These are phyloP conservation scores for Ganoderma sinense DNA, from an alignment of 1,284 basidiomycete genomes.

Conservation along the genomic window DNA sequence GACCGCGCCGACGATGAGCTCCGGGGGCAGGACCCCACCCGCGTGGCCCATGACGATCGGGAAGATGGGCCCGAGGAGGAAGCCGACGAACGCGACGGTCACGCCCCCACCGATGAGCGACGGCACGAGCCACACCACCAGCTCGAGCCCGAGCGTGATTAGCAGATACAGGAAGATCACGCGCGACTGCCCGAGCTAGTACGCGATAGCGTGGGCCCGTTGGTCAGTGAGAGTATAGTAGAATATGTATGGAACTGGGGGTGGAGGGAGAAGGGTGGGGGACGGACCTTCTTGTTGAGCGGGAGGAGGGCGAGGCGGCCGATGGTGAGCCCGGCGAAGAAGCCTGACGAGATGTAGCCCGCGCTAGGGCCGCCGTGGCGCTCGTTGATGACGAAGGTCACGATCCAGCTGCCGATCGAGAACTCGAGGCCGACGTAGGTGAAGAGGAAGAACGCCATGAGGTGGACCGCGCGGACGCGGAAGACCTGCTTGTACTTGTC, in stretches of 20 bases:
- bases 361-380: slow-evolving; percentile 53
- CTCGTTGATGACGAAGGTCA: slow-evolving; percentile 53
- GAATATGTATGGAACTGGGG: too few species aligned
- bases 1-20: slow-evolving; percentile 59
- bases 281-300: slow-evolving; percentile 53
- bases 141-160: slow-evolving; percentile 51
- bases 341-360: slow-evolving; percentile 58
- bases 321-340: slow-evolving; percentile 54
- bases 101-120: slow-evolving; percentile 59
- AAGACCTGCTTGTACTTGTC: slow-evolving; percentile 49
- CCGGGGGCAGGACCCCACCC: slow-evolving; percentile 53
- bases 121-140: slow-evolving; percentile 66
- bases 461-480: slow-evolving; percentile 45
- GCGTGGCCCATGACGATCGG: slow-evolving; percentile 62
- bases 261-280: too few species aligned
- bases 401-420: slow-evolving; percentile 58
- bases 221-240: too few species aligned
- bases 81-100: slow-evolving; percentile 60
- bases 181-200: slow-evolving; percentile 51
- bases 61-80: slow-evolving; percentile 59
- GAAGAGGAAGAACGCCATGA: slow-evolving; percentile 51
- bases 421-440: slow-evolving; percentile 57
- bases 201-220: too few species aligned
- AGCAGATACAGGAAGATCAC: slow-evolving; percentile 47
- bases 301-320: slow-evolving; percentile 55